Evolutionary conservation across 805 yeast species (phyloP).

Genomic region (Cyberlindnera amylophila): DNA sequence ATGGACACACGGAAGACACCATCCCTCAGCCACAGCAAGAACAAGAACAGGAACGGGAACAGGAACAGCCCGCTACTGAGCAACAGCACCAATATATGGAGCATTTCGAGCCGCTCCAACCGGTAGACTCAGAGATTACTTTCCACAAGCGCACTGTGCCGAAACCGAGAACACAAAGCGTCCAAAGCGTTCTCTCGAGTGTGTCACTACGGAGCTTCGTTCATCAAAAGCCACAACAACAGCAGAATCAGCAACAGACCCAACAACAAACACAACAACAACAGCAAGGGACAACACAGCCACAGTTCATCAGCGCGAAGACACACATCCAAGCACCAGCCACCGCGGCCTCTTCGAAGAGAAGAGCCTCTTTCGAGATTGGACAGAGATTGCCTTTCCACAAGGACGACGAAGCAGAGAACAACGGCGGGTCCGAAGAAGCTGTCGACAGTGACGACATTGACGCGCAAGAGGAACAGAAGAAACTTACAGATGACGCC

Average conservation of each 20-base stretch:
- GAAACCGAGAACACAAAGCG: conserved; percentile 35
- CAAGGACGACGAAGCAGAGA: conserved; percentile 25
- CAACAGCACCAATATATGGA: conserved; percentile 29
- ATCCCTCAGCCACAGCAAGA: background rate
- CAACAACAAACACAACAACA: conserved; percentile 4
- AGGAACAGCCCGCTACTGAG: background rate
- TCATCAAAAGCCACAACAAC: conserved; percentile 26
- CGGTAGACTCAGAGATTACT: conserved; percentile 42
- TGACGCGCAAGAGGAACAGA: conserved; percentile 28
- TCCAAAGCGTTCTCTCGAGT: conserved; percentile 45
- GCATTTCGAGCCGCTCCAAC: conserved; percentile 9
- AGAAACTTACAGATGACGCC: conserved; percentile 38
- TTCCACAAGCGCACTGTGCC: conserved; percentile 64
- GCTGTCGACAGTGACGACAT: conserved; percentile 23
- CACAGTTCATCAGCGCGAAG: conserved; percentile 28
- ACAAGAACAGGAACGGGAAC: background rate
- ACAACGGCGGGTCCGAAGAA: conserved; percentile 15
- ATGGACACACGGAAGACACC: background rate
- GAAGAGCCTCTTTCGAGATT: conserved; percentile 29
- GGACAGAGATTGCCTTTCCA: conserved; percentile 35
- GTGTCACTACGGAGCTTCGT: conserved; percentile 56
- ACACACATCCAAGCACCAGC: conserved; percentile 41
- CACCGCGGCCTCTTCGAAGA: conserved; percentile 32
- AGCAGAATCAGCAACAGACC: conserved; percentile 2
- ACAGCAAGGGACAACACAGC: conserved; percentile 10